Evolutionary conservation across 768 basidiomycete species (phyloP), one percentile per base, ranked within the genome.

Genomic region (Bullera alba): DNA sequence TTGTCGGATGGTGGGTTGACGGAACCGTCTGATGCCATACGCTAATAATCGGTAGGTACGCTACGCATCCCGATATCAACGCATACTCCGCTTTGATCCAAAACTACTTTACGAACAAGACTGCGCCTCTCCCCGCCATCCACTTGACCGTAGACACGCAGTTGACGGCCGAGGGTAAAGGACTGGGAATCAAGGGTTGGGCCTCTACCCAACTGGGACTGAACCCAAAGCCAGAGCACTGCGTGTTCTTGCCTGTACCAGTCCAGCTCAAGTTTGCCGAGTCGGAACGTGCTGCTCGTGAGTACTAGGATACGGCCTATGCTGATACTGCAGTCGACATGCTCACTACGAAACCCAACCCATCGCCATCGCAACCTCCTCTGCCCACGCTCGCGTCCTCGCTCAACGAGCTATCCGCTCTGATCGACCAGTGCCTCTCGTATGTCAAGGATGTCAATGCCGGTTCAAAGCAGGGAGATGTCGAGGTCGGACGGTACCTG

Each of bases 81-180:
- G 88, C 87, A 5, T 92, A 90, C 76, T 92, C 92, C 23, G 90
- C 93, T 10, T 80, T 97, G 60, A 92, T 97, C 68, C 93, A 96
- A 78, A 90, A 92, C 74, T 95, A 95, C 76, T 97, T 95, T 74
- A 82, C 87, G 34, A 83, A 87, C 78, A 90, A 96, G 74, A 89
- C 88, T 4, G 77, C 81, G 0, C 87, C 90, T 2, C 82, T 85
- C 70, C 87, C 84, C 27, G 90, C 93, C 2, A 81, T 97, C 42
- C 91, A 96, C 71, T 78, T 97, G 48, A 84, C 90, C 4, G 76
- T 97, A 30, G 87, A 93, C 74, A 92, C 91, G 7, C 85, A 87
- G 17, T 77, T 83, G 3, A 58, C 62, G n/a, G 56, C 54, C 6
- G 51, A 51, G 1, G 65, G 78, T 10, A 71, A 76, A 44, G 70